Base-by-base conservation (phyloP, 768 basidiomycete species). In the Clitopilus hobsonii region DNA sequence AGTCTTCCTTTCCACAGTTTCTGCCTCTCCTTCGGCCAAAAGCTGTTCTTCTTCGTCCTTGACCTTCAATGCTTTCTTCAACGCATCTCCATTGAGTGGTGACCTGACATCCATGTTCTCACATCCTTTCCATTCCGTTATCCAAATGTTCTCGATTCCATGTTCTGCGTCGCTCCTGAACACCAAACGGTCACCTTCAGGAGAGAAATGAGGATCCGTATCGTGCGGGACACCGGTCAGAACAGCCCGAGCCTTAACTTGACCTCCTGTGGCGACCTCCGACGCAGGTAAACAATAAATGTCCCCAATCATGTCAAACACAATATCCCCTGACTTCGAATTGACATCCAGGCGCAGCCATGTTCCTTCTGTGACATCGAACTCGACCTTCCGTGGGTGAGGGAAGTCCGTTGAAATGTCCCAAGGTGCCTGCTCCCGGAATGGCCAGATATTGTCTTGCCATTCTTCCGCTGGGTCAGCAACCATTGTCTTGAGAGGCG, bases 351-450 rank as follows among this genome's bases (percentile, higher is more conserved):
- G 77, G 10, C 86, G 77, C 52, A 89, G 69, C 87, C 87, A 90
- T 29, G 88, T 89, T 6, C 88, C 88, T 63, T 89, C 85, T 38
- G 77, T 72, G 13, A 89, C 87, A 54, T 88, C 82, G 64, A 85
- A 90, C 54, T 80, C 76, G 27, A 89, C 71, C 18, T 68, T 69
- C n/a, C 87, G 82, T 1, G 86, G 83, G 67, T 82, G 80, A n/a
- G 81, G 76, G 60, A 80, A 88, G 70, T 89, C 84, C 20, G 86
- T 88, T 20, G 87, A 88, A 57, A 89, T 89, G 62, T 89, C 88
- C 86, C 86, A 90, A 32, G 75, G 74, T 1, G 75, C 78, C 54
- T 76, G 80, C 25, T 73, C 69, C 28, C 85, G 85, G 23, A 86
- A 67, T 20, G 88, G 88, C 74, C 81, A 90, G 24, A 83, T 63